A percentile compares a stretch with the other conserved stretches of the same genome.
These are phyloP conservation scores for Colletotrichum liriopes DNA, from an alignment of 2,329 filamentous ascomycete genomes.

Conservation along the genomic window DNA sequence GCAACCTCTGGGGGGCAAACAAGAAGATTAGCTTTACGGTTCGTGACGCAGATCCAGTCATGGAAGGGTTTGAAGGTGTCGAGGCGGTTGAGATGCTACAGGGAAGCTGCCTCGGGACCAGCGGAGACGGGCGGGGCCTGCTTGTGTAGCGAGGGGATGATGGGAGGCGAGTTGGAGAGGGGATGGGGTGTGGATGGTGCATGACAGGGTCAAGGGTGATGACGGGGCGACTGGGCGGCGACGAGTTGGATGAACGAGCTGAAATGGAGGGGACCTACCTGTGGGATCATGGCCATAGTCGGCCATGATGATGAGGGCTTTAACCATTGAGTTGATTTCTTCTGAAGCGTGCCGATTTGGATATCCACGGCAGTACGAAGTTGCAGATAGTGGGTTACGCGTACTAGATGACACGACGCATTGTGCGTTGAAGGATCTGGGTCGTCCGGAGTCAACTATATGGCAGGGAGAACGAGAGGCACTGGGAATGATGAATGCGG, in stretches of 20 bases:
- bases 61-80: slow-evolving; percentile 7
- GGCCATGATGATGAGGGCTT: slow-evolving; percentile 65
- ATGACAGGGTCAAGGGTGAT: slow-evolving; percentile 3
- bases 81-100: slow-evolving; percentile 5
- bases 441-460: background rate
- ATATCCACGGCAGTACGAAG: background rate
- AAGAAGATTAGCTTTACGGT: slow-evolving; percentile 31
- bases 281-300: slow-evolving; percentile 71
- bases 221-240: slow-evolving; percentile 4
- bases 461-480: background rate
- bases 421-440: background rate
- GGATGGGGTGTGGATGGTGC: slow-evolving; percentile 2
- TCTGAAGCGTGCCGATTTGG: background rate
- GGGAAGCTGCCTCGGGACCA: slow-evolving; percentile 8
- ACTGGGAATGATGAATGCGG: slow-evolving; percentile 13
- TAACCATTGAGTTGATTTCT: slow-evolving; percentile 47
- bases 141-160: background rate
- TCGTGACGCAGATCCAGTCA: slow-evolving; percentile 23
- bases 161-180: background rate
- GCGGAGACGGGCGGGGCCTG: background rate
- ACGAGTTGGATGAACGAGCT: background rate
- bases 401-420: background rate
- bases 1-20: slow-evolving; percentile 60
- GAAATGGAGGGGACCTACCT: slow-evolving; percentile 51
- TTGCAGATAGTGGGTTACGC: background rate